Percentiles rank a stretch among this genome's conserved stretches.
Evolutionary conservation across 1,284 basidiomycete species (phyloP).

Genomic region (Apiotrichum akiyoshidainum): DNA sequence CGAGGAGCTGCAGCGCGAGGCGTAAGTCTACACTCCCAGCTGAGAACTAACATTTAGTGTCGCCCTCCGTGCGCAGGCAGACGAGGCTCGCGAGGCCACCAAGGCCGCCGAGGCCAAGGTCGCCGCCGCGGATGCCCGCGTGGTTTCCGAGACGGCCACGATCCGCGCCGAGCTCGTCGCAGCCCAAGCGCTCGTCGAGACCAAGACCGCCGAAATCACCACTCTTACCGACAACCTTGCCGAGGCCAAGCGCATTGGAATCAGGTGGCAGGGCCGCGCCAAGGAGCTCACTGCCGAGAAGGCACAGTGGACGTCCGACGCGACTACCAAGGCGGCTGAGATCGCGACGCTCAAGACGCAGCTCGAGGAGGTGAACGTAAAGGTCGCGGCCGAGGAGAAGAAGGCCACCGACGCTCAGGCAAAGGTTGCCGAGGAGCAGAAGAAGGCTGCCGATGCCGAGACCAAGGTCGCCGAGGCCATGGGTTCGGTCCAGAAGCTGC

Average conservation of each 20-base stretch:
- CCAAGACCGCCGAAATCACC: constrained; percentile 27
- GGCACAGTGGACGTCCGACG: not conserved
- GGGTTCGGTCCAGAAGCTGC: constrained; percentile 31
- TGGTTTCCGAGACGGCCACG: constrained; percentile 33
- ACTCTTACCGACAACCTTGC: constrained; percentile 25
- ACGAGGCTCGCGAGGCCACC: constrained; percentile 72
- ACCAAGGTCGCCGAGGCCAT: constrained; percentile 27
- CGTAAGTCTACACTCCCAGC: constrained; percentile 54
- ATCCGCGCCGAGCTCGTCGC: constrained; percentile 40
- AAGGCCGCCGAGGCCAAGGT: constrained; percentile 50
- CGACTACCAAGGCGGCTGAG: constrained; percentile 29
- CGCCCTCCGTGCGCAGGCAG: constrained; percentile 63
- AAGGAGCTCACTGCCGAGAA: constrained; percentile 16
- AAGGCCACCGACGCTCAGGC: constrained; percentile 29
- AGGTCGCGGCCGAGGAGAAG: constrained; percentile 34
- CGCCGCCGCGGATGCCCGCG: constrained; percentile 34
- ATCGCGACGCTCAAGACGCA: constrained; percentile 25
- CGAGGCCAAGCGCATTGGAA: constrained; percentile 31
- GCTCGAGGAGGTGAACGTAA: constrained; percentile 28
- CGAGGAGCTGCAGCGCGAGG: constrained; percentile 71
- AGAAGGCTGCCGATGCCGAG: constrained; percentile 30
- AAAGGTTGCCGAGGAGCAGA: constrained; percentile 25
- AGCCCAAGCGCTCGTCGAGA: constrained; percentile 28
- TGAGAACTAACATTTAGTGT: constrained; percentile 59
- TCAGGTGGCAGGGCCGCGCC: constrained; percentile 40